A percentile compares a stretch with the other conserved stretches of the same genome.
These are phyloP conservation scores for Coniochaeta hoffmannii DNA, from an alignment of 2,329 filamentous ascomycete genomes.

Conservation along the genomic window DNA sequence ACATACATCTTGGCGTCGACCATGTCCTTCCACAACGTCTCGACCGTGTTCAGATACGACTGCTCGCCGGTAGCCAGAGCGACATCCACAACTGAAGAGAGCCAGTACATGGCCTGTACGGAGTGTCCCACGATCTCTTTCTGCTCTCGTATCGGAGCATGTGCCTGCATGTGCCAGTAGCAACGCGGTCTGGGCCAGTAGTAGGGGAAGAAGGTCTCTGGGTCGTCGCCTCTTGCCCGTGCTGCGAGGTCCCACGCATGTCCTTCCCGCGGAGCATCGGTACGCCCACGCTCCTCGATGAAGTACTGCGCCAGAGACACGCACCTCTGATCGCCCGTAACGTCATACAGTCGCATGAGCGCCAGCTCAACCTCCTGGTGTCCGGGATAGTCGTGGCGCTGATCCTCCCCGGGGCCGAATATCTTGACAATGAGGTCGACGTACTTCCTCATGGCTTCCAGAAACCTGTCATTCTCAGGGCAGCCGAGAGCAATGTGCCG, in stretches of 20 bases:
- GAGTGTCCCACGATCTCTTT: conserved; percentile 48
- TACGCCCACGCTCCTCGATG: conserved; percentile 48
- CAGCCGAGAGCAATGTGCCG: conserved; percentile 32
- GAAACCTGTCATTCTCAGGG: conserved; percentile 41
- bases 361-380: conserved; percentile 47
- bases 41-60: conserved; percentile 26
- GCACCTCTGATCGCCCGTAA: conserved; percentile 24
- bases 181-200: conserved; percentile 33
- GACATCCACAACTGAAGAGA: conserved; percentile 50
- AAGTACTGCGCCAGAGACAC: conserved; percentile 46
- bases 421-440: conserved; percentile 40
- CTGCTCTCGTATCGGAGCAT: conserved; percentile 46
- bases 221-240: conserved; percentile 37
- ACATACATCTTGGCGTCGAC: conserved; percentile 54
- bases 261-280: conserved; percentile 34
- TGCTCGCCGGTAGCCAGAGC: conserved; percentile 13
- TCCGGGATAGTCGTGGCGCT: conserved; percentile 52
- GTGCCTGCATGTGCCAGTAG: conserved; percentile 48
- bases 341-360: conserved; percentile 27
- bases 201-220: conserved; percentile 32
- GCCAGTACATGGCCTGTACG: conserved; percentile 52
- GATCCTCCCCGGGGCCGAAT: conserved; percentile 41
- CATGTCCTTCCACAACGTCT: conserved; percentile 52
- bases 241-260: conserved; percentile 49
- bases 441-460: conserved; percentile 47